Base-by-base conservation (phyloP, 2,329 filamentous ascomycete genomes). In the Apiospora aurea region DNA sequence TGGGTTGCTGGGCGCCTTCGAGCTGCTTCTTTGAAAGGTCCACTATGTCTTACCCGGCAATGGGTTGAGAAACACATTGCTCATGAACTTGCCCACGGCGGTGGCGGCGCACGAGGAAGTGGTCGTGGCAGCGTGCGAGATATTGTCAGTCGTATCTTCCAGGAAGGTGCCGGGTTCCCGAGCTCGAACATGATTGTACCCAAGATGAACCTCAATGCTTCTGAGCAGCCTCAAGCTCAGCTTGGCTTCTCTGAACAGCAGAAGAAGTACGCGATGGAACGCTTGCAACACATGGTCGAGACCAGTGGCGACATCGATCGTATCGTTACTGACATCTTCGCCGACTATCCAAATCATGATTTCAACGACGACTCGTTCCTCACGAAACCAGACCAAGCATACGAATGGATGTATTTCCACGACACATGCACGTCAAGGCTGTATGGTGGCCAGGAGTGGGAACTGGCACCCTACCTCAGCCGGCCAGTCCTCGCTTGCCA, bases 371-470 rank as follows among this genome's bases (percentile, higher is more conserved):
- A 99, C 81, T 93, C 92, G 0, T 92, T 94, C 76, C 90, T 99
- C 44, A 93, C 92, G 46, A 99, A 99, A 79, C 97, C 97, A 2
- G 75, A 79, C 43, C 71, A 74, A 80, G 94, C 94, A 0, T 97
- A 97, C 81, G 96, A 98, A 78, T 99, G 96, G 96, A 89, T 99
- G 71, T 87, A 97, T 81, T 98, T 99, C 82, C 94, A 98, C 81
- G 96, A 98, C 78, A 85, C 87, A 0, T 91, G 97, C 74, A 94
- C 94, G 34, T 91, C 92, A 0, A 90, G 92, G 51, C 88, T 98
- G 1, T 97, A 92, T 79, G 85, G 90, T n/a, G 91, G 89, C 72
- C 96, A 98, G 80, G 95, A 97, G 71, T 99, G 96, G 93, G 96
- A 99, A 81, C 85, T 99, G 21, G 90, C 89, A 0, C 92, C 94